A percentile compares a stretch with the other conserved stretches of the same genome.
Conservation (phyloP, 2,329 filamentous ascomycete species). For the Dissoconium aciculare region DNA sequence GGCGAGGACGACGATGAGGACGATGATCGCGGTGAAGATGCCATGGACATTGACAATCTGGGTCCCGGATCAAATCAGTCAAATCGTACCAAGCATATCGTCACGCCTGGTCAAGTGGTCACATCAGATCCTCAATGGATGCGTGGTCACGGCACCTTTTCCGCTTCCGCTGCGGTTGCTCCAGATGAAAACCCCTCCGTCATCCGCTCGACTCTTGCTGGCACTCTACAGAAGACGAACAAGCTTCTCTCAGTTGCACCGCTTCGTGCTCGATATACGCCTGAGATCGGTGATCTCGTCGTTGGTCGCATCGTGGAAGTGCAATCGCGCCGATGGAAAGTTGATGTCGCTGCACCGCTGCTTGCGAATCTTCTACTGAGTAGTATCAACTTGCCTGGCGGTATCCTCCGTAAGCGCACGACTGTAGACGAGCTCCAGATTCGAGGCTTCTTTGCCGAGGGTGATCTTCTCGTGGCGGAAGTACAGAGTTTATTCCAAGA, state of each 20-base stretch:
- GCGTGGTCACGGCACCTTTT: constrained; percentile 88
- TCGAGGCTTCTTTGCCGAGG: constrained; percentile 90
- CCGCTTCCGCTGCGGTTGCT: constrained; percentile 34
- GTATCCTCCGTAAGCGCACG: constrained; percentile 78
- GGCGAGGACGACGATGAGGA: constrained; percentile 22
- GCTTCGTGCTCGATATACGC: constrained; percentile 80
- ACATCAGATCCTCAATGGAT: constrained; percentile 95
- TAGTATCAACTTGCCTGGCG: constrained; percentile 87
- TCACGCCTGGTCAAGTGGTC: constrained; percentile 79
- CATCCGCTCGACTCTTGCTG: constrained; percentile 82
- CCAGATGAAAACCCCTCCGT: constrained; percentile 36
- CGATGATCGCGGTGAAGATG: constrained; percentile 11
- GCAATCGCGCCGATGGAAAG: constrained; percentile 84
- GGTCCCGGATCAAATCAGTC: constrained; percentile 28
- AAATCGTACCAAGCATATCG: constrained; percentile 39
- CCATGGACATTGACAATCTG: constrained; percentile 35
- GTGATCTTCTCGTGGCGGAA: constrained; percentile 84
- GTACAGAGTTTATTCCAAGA: constrained; percentile 81
- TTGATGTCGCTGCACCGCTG: constrained; percentile 79
- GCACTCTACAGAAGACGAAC: constrained; percentile 84
- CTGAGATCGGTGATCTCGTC: constrained; percentile 91
- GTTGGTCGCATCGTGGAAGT: constrained; percentile 89
- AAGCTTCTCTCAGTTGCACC: constrained; percentile 87
- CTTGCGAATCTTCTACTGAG: constrained; percentile 73
- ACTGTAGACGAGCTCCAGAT: constrained; percentile 96